Conservation (phyloP, 257 asterid species). For the Fraxinus anomala region DNA sequence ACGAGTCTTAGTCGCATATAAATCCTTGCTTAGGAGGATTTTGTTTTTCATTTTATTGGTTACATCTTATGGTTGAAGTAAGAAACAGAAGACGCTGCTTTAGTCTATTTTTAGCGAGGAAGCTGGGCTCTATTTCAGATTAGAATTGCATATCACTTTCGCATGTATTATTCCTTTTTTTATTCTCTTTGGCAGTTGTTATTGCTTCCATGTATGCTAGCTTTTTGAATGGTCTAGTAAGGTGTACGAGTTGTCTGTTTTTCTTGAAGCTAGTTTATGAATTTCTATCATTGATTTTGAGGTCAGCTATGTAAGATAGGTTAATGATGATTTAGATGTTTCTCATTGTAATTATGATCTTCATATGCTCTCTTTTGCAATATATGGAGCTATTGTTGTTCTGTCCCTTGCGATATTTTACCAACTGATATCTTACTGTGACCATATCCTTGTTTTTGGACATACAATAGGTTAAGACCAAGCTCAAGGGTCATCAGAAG, state of each 20-base stretch:
- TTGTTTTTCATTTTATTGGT: too few relatives aligned
- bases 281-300: not conserved
- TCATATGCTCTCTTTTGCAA: not conserved
- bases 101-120: not conserved
- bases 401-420: not conserved
- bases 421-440: not conserved
- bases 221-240: not conserved
- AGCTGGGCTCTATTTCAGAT: not conserved
- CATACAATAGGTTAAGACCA: constrained; percentile 66
- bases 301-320: not conserved
- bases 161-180: not conserved
- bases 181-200: not conserved
- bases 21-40: not conserved
- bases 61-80: not conserved
- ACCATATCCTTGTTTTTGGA: not conserved
- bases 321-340: not conserved
- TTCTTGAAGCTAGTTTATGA: not conserved
- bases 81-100: not conserved
- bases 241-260: not conserved
- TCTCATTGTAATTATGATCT: not conserved
- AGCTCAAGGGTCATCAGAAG: constrained; percentile 95
- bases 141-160: not conserved
- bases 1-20: not conserved
- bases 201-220: not conserved
- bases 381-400: not conserved